Conservation (phyloP, 2,329 filamentous ascomycete genomes). For the Cladosporium velox region DNA sequence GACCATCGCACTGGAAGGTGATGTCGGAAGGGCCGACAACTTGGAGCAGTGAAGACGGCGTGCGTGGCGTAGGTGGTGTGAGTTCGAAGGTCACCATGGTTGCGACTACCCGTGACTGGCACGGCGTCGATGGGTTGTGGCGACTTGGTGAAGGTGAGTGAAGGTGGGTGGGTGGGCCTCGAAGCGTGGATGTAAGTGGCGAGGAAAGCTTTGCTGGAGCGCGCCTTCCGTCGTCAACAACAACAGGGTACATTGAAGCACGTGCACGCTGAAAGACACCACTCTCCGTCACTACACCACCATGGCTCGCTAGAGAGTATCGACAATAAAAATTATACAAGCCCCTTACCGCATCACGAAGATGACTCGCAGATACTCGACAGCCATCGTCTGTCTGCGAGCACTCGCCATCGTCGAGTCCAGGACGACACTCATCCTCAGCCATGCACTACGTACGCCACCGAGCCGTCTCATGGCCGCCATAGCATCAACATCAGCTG, state of each 20-base stretch:
- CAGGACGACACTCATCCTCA: neutral
- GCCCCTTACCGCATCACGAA: neutral
- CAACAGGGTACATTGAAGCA: neutral
- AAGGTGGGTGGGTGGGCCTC: neutral
- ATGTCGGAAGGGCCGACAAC: constrained; percentile 21
- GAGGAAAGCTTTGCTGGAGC: neutral
- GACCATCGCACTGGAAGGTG: constrained; percentile 23
- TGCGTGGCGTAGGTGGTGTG: neutral
- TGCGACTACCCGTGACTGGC: neutral
- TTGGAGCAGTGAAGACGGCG: neutral
- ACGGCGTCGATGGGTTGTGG: neutral
- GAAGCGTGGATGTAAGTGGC: neutral
- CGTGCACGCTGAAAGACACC: neutral
- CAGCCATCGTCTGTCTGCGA: neutral
- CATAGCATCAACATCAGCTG: neutral
- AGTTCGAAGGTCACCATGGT: neutral
- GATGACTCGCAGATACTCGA: neutral
- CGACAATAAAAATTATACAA: neutral
- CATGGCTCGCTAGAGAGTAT: neutral
- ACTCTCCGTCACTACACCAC: neutral
- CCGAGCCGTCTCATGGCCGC: neutral
- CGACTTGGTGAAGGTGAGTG: neutral
- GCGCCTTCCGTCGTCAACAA: neutral
- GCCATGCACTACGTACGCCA: neutral
- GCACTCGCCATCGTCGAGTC: neutral